Base-by-base conservation (phyloP, 129 eudicot genomes). In the Ambrosia trifida region DNA sequence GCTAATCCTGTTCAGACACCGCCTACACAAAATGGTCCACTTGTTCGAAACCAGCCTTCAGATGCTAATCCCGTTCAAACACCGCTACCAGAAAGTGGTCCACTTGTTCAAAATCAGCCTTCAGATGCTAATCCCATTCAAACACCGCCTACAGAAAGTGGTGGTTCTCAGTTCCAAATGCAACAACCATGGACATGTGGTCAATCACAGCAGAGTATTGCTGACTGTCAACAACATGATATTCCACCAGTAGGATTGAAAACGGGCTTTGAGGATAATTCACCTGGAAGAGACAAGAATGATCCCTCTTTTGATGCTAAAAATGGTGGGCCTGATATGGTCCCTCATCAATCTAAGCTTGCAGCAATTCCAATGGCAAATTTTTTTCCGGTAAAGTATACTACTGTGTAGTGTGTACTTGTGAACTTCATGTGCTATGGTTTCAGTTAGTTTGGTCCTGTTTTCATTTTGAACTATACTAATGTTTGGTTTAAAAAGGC, bases 331-430 rank as follows among this genome's bases (percentile, higher is more conserved):
- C 83, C 65, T 53, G 51, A 58, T 11, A 67, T 77, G 75, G 70
- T 70, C 64, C 82, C 86, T 46, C 90, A 80, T 66, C 90, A 83
- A 36, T 96, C 96, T 58, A 89, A 87, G 85, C 93, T 87, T 76
- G 95, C 98, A 38, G 79, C 90, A 14, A 72, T 94, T 45, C 99
- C 99, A 3, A 35, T 72, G 78, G 69, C 87, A 28, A 89, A 91
- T 83, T 80, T 76, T 66, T 92, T 83, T 72, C 91, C 75, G 89
- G 97, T 85, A 78, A 40, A 53, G 44, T 40, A 40, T 40, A 40
- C 2, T 40, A 40, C 44, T 40, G 44, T 40, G 10, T 40, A 40
- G 10, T 40, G 44, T 40, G 10, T 40, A 40, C 44, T 40, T 40
- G 10, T 40, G 44, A 40, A 40, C 44, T 40, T 40, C 44, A 40